phyloP scores from a whole-genome alignment of 2,329 filamentous ascomycete genomes.

The Colletotrichum lindemuthianum region DNA sequence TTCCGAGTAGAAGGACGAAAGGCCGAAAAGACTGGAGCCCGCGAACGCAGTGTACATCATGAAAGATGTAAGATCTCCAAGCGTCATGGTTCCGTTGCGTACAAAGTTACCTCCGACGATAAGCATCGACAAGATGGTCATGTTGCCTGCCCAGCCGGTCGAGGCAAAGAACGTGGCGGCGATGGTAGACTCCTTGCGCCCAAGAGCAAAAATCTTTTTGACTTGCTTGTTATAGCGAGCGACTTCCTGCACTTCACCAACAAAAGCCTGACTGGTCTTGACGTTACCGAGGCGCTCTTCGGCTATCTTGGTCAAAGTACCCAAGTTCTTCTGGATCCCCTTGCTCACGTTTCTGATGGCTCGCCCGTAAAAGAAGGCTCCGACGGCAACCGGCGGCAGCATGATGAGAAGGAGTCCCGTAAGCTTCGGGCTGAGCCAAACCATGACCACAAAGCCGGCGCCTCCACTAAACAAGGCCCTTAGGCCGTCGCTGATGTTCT shows the following conservation, averaged over 20 bases:
- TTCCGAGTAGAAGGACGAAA: constrained; percentile 97
- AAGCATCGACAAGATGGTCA: constrained; percentile 92
- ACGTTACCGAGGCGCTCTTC: constrained; percentile 98
- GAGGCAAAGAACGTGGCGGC: constrained; percentile 89
- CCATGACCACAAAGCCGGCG: constrained; percentile 92
- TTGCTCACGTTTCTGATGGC: constrained; percentile 89
- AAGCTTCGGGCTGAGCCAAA: constrained; percentile 92
- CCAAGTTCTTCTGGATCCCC: constrained; percentile 92
- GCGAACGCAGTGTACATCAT: constrained; percentile 97
- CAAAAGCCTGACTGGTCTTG: constrained; percentile 95
- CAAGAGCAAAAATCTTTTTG: constrained; percentile 89
- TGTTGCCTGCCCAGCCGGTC: constrained; percentile 93
- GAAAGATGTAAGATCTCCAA: constrained; percentile 95
- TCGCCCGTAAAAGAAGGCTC: constrained; percentile 91
- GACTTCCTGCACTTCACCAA: constrained; percentile 90
- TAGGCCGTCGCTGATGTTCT: constrained; percentile 96
- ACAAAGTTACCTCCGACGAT: constrained; percentile 93
- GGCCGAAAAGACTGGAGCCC: constrained; percentile 87
- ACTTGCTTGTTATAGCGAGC: constrained; percentile 92
- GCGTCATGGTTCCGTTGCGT: constrained; percentile 82
- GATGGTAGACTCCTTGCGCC: constrained; percentile 86
- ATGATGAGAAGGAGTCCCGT: constrained; percentile 87
- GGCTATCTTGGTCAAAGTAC: constrained; percentile 93
- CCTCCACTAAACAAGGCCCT: constrained; percentile 88
- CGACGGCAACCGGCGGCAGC: constrained; percentile 89